Evolutionary conservation across 352 stramenopile genomes (phyloP).

Genomic region (Pythium oligandrum): DNA sequence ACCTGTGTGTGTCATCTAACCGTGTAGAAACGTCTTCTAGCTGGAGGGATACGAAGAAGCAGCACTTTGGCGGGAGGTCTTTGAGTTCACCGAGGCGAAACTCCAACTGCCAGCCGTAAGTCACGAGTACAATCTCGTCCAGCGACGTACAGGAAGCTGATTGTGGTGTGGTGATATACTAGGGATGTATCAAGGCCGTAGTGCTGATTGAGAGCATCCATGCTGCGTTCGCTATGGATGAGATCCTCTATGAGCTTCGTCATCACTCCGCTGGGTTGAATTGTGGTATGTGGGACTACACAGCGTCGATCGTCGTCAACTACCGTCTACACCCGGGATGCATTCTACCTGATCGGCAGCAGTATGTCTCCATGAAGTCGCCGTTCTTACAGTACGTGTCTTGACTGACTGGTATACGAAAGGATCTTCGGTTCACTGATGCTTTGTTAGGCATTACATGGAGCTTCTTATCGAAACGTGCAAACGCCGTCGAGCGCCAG

Average conservation of each 20-base stretch:
- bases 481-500: constrained; percentile 89
- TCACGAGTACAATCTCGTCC: background rate
- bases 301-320: constrained; percentile 94
- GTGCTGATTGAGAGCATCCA: constrained; percentile 97
- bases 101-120: constrained; percentile 78
- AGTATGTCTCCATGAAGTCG: constrained; percentile 68
- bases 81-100: constrained; percentile 86
- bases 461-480: constrained; percentile 92
- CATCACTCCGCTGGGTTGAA: constrained; percentile 95
- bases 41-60: constrained; percentile 93
- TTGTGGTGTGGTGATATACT: background rate
- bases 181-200: constrained; percentile 85
- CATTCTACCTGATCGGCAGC: constrained; percentile 90
- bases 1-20: too few species aligned
- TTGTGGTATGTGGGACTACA: constrained; percentile 97
- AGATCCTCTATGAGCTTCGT: constrained; percentile 93
- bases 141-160: too few species aligned
- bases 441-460: constrained; percentile 74
- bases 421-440: constrained; percentile 2
- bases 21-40: constrained; percentile 27
- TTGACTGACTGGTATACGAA: constrained; percentile 1
- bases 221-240: constrained; percentile 96
- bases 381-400: constrained; percentile 42
- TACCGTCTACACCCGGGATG: constrained; percentile 78
- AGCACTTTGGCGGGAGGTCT: constrained; percentile 94